Conservation (phyloP, 345 rosid species). For the Corchorus olitorius region DNA sequence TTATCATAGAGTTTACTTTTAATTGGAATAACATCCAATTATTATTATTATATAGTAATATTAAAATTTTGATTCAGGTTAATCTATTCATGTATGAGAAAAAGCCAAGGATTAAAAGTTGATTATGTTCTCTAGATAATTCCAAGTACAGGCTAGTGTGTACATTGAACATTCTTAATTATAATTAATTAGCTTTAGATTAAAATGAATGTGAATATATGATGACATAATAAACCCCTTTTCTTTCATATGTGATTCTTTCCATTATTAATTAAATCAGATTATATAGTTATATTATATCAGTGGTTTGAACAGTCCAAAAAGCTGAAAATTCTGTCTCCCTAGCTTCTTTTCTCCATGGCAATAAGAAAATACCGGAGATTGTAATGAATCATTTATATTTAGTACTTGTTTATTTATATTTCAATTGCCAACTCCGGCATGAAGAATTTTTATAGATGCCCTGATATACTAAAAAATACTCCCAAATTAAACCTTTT, state of each 20-base stretch:
- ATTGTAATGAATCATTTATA: slow-evolving; percentile 24
- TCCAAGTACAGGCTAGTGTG: slow-evolving; percentile 4
- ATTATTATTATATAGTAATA: neutral
- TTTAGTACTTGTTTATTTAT: slow-evolving; percentile 31
- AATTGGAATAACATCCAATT: neutral
- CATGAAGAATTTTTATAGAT: slow-evolving; percentile 25
- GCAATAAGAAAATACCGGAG: slow-evolving; percentile 6
- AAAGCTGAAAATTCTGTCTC: slow-evolving; percentile 34
- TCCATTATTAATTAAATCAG: neutral
- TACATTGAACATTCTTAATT: neutral
- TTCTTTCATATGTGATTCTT: neutral
- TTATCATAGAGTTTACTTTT: neutral
- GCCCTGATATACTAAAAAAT: neutral
- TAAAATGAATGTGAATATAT: neutral
- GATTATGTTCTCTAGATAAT: neutral
- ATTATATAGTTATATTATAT: neutral
- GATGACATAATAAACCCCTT: neutral
- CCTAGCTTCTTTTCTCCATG: neutral
- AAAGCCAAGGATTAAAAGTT: neutral
- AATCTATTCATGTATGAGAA: neutral
- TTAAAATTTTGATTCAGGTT: neutral
- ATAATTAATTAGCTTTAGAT: neutral
- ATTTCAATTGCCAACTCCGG: slow-evolving; percentile 23
- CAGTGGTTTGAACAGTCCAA: slow-evolving; percentile 19
- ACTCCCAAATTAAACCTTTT: neutral